Percentiles rank a stretch among this genome's conserved stretches.
Conservation (phyloP, 1,284 basidiomycete genomes). For the Sporisorium reilianum region DNA sequence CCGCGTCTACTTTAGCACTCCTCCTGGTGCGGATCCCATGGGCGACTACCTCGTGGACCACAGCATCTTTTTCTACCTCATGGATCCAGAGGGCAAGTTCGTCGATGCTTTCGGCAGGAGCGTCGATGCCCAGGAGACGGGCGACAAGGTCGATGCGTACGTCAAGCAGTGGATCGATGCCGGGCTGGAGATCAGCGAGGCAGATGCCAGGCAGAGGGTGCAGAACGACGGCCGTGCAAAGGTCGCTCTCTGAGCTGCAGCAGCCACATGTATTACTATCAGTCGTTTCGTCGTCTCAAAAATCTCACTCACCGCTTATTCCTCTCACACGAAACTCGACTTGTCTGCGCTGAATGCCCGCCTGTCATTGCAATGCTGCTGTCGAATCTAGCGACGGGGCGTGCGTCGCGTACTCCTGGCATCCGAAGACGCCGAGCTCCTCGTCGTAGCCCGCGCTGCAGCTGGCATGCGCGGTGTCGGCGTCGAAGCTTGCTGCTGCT, state of each 20-base stretch:
- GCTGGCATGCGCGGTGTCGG: constrained; percentile 31
- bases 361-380: neutral
- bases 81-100: constrained; percentile 93
- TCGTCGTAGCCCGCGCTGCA: constrained; percentile 29
- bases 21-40: constrained; percentile 79
- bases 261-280: constrained; percentile 10
- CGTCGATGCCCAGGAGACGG: constrained; percentile 79
- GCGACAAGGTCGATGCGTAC: constrained; percentile 72
- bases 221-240: constrained; percentile 50
- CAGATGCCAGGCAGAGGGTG: constrained; percentile 78
- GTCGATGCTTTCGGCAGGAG: constrained; percentile 96
- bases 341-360: neutral
- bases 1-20: constrained; percentile 95
- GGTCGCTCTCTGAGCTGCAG: constrained; percentile 20
- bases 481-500: constrained; percentile 11
- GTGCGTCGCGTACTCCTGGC: constrained; percentile 38
- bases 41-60: constrained; percentile 86
- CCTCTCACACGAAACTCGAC: neutral
- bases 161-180: constrained; percentile 72
- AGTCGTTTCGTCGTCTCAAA: neutral
- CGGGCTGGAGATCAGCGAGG: constrained; percentile 53
- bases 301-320: constrained; percentile 10
- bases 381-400: constrained; percentile 28
- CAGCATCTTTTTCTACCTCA: constrained; percentile 95
- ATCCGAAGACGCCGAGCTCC: constrained; percentile 36